Base-by-base conservation (phyloP, 306 rosid species). In the Cicer bijugum region DNA sequence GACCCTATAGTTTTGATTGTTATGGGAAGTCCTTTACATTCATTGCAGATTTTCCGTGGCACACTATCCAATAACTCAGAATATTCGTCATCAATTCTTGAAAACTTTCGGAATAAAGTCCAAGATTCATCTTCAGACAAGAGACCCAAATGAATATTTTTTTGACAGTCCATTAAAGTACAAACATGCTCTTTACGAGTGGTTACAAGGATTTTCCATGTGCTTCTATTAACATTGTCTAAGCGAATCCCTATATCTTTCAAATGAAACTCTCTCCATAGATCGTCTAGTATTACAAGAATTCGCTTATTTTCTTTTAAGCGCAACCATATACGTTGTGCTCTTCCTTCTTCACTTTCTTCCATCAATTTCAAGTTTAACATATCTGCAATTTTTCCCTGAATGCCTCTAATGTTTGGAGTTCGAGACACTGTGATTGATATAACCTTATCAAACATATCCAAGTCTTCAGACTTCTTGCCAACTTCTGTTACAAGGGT, bases 401-500 rank as follows among this genome's bases (percentile, higher is more conserved):
- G 68, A 62, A 62, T 39, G 48, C 0, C n/a, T 38, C 48, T 62
- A 15, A 39, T 60, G 2, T 37, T 12, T 35, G 20, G 45, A n/a
- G 67, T 60, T 60, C 1, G 20, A 12, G 80, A 44, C 16, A 67
- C 75, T 0, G 40, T 66, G 38, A 56, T 23, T 10, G 16, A 55
- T 9, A 67, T 15, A 14, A 67, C 80, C 59, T 16, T 63, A 33
- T 57, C 69, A 17, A 58, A 67, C 8, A 76, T 44, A 0, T 57
- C 37, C 4, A 5, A 12, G 4, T 28, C 7, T 12, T 43, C 23
- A 7, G 60, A 59, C 42, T 14, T 15, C 4, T 15, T 76, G n/a
- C 69, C 80, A 6, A 33, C 75, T 67, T 67, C 68, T 10, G 6
- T 67, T 9, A 45, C 80, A 15, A 76, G 68, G 8, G 38, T 16